Base-by-base conservation (phyloP, 2,329 filamentous ascomycete genomes). In the Sporothrix sp. region DNA sequence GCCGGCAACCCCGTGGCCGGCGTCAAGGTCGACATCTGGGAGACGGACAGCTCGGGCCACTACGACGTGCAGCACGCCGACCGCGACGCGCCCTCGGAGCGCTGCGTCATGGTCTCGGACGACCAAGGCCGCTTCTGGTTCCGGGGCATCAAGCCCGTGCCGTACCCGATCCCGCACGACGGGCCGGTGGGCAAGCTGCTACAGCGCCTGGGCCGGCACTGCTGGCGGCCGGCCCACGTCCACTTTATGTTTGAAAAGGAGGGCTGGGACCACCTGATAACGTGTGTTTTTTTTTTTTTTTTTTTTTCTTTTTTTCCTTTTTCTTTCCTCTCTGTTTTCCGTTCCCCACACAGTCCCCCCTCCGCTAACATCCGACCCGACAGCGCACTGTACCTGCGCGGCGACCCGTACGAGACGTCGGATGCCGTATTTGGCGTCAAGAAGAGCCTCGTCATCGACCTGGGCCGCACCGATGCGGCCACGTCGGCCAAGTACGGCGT, bases 371-470 rank as follows among this genome's bases (percentile, higher is more conserved):
- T 10, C 43, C 43, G 43, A 45, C 13, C 44, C 44, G 44, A 37
- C 10, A 88, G 84, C 3, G 85, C 87, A 0, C 70, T 94, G 0
- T 94, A 91, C 61, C 70, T 90, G 50, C 79, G 84, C 3, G 82
- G 81, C 40, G 86, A 91, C 59, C 84, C 84, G 1, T 93, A 91
- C 62, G 86, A 91, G 68, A 85, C 79, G 1, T 86, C 84, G 0
- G 87, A 94, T 61, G 85, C 87, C 0, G 87, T 94, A 1, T 94
- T 94, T 59, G 87, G 87, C 18, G 87, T 94, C 52, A 95, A 94
- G 65, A 75, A 87, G 62, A 87, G 83, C 25, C 71, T 94, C 11
- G 69, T 87, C n/a, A 73, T 88, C 13, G 83, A 87, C 57, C 68
- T 66, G 58, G 72, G 54, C 68, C 74, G 60, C 70, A 79, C 58